Base-by-base conservation (phyloP, 148 eudicot species). In the Arbutus unedo region DNA sequence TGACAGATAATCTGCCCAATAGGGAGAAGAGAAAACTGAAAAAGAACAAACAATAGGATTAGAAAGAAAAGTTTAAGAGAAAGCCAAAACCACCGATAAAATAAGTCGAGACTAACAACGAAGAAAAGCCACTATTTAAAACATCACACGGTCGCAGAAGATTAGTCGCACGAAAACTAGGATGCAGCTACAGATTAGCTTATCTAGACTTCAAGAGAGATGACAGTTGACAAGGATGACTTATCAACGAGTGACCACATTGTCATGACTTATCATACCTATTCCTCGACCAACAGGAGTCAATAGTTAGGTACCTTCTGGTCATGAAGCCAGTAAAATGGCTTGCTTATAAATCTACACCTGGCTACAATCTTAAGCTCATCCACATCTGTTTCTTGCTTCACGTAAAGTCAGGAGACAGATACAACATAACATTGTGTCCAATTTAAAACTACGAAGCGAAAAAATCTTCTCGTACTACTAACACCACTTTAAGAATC, bases 121-220 rank as follows among this genome's bases (percentile, higher is more conserved):
- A 70, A 2, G 76, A 45, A 47, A 73, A 45, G 76, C 53, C 76
- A 73, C 76, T 73, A 19, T 8, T 73, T 45, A 73, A 19, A 73
- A 47, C 53, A 45, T 47, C 76, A 73, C 23, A 31, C 38, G 1
- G 38, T 31, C 38, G 38, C 38, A 19, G 3, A 13, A 45, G 51
- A 45, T 45, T 19, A 3, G 15, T 47, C 15, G 5, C 31, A 7
- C 15, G 2, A 73, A 45, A 44, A 18, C 45, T 73, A 18, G 53
- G 76, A 73, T 0, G 25, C 23, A 73, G 31, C 51, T 15, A 31
- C 50, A 6, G 48, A 71, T 71, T 71, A 43, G 74, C 74, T 43
- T 71, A 71, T 71, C 75, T 43, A 71, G 50, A 71, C n/a, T 71
- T 38, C 10, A 6, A 71, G 21, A 68, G 18, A 41, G 49, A 43